Conservation (phyloP, 371 early-diverging fungal genomes). For the Mortierella sp. region DNA sequence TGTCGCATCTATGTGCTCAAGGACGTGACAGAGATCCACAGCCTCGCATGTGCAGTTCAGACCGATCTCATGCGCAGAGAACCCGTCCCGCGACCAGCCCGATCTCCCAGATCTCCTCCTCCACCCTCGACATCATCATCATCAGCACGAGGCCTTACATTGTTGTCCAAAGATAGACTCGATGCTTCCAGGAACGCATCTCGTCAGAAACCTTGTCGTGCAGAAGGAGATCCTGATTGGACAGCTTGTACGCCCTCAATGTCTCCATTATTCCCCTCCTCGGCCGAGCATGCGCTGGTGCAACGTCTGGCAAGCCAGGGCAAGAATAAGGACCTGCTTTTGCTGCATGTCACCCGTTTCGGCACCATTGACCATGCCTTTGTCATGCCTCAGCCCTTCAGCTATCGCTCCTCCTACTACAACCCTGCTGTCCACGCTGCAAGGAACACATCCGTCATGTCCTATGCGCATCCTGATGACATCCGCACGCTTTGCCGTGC, state of each 20-base stretch:
- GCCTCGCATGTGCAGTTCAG: slow-evolving; percentile 11
- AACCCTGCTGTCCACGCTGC: slow-evolving; percentile 1
- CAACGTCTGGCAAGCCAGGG: background rate
- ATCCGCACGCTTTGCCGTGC: slow-evolving; percentile 36
- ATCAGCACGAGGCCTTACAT: background rate
- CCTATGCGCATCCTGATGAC: slow-evolving; percentile 38
- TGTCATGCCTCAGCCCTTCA: slow-evolving; percentile 11
- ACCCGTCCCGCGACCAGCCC: background rate
- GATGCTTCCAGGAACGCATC: slow-evolving; percentile 1
- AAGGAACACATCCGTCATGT: slow-evolving; percentile 35
- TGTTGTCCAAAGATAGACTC: background rate
- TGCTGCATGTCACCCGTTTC: slow-evolving; percentile 45
- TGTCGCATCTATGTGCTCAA: slow-evolving; percentile 42
- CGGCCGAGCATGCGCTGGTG: background rate
- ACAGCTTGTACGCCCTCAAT: background rate
- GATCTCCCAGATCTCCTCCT: slow-evolving; percentile 1
- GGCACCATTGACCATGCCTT: slow-evolving; percentile 45
- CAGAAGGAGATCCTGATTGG: slow-evolving; percentile 12
- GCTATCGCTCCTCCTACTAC: background rate
- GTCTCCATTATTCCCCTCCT: background rate
- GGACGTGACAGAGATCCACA: slow-evolving; percentile 36
- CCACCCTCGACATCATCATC: background rate
- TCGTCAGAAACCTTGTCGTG: slow-evolving; percentile 17
- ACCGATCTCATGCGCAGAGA: slow-evolving; percentile 4
- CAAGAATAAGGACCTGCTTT: slow-evolving; percentile 10